Percentiles rank a stretch among this genome's conserved stretches.
These are phyloP conservation scores for Amylostereum chailletii DNA, from an alignment of 1,284 basidiomycete genomes.

Conservation along the genomic window DNA sequence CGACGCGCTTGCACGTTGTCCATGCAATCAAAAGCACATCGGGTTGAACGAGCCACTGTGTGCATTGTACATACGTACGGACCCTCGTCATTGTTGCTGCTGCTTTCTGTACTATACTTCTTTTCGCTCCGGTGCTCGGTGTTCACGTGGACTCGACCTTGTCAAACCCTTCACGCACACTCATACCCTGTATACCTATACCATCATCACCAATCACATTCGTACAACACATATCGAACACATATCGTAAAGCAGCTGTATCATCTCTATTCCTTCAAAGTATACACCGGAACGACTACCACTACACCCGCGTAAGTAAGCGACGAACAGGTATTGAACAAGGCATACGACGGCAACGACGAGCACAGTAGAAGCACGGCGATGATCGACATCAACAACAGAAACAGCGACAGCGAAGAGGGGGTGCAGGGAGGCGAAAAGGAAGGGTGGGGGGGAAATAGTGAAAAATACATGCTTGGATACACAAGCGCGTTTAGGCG, in stretches of 20 bases:
- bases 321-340: conserved; percentile 14
- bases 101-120: neutral
- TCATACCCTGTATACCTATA: conserved; percentile 1
- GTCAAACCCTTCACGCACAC: neutral
- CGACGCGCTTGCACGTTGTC: conserved; percentile 46
- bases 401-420: conserved; percentile 9
- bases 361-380: conserved; percentile 17
- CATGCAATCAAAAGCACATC: conserved; percentile 38
- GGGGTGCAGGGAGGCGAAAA: conserved; percentile 5
- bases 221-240: conserved; percentile 11
- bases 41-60: neutral
- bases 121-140: neutral
- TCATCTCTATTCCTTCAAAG: conserved; percentile 49
- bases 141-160: neutral
- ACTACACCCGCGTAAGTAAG: conserved; percentile 30
- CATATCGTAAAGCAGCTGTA: conserved; percentile 16
- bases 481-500: conserved; percentile 13
- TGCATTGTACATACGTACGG: neutral
- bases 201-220: conserved; percentile 14
- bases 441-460: conserved; percentile 6
- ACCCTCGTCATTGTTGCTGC: neutral
- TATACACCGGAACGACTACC: conserved; percentile 56
- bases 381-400: conserved; percentile 18
- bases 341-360: conserved; percentile 12
- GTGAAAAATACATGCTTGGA: conserved; percentile 15